Evolutionary conservation across 2,329 filamentous ascomycete genomes (phyloP), one percentile per base, ranked within the genome.

Genomic region (Cladosporium sp.): DNA sequence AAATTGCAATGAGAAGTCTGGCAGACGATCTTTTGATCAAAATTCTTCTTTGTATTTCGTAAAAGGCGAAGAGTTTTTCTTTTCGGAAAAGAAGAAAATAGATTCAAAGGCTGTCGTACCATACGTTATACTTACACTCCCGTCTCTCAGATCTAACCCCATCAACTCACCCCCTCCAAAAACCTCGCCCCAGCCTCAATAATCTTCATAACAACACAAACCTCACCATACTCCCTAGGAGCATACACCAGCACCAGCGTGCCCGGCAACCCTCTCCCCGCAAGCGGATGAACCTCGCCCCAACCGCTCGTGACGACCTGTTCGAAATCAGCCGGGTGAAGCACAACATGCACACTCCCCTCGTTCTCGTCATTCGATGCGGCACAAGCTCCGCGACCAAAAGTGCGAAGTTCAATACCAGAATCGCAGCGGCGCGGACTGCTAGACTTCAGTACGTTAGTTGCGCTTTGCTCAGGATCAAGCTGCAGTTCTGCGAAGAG

Each of bases 401-500:
- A 34, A 12, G 24, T 13, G 9, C 37, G 37, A 8, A 40, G 6
- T 11, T 15, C 2, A 9, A 24, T 12, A 8, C 19, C 24, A 13
- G 18, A 8, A 22, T 15, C 12, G 32, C 43, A 47, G 20, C 29
- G 11, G 18, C 43, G 38, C 6, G 22, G n/a, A n/a, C n/a, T 9
- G 22, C 22, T 27, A 9, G 22, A 27, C 22, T 27, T 27, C 22
- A 27, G 22, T n/a, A n/a, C n/a, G 5, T 27, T 4, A n/a, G n/a
- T n/a, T 27, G 22, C n/a, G n/a, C 22, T 27, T 4, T 27, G 43
- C 27, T 12, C 13, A 13, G n/a, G 42, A 17, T 18, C 5, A 8
- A 13, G 17, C 12, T n/a, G n/a, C 17, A 8, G 15, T 7, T 7
- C 12, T 38, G 36, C 79, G 61, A 89, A 83, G 43, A 83, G 78